These are phyloP conservation scores for Curvularia eragrostidis DNA, from an alignment of 2,329 filamentous ascomycete genomes.

Conservation along the genomic window DNA sequence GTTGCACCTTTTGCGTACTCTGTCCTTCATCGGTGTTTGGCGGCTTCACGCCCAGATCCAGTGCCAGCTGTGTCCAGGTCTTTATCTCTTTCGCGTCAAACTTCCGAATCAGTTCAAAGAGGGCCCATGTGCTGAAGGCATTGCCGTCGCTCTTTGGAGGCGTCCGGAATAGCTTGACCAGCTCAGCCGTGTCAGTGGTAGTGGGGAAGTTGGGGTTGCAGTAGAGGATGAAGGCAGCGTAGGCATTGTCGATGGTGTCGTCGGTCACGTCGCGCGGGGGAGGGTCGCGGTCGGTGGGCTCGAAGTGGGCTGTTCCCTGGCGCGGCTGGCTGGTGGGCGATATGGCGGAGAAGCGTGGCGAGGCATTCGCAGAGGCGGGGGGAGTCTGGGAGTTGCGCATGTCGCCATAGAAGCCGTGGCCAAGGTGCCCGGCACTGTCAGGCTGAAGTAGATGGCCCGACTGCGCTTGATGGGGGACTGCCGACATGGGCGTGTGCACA, in stretches of 20 bases:
- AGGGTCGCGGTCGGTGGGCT: constrained; percentile 60
- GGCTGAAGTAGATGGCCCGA: constrained; percentile 45
- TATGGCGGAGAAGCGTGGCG: constrained; percentile 48
- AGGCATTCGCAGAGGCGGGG: constrained; percentile 47
- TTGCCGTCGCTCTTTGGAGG: constrained; percentile 90
- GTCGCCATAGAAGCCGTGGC: constrained; percentile 49
- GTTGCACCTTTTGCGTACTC: constrained; percentile 91
- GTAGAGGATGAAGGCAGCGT: constrained; percentile 83
- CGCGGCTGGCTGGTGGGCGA: constrained; percentile 48
- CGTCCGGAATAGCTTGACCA: constrained; percentile 77
- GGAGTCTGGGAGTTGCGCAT: constrained; percentile 49
- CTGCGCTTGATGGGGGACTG: constrained; percentile 36
- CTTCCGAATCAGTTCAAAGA: constrained; percentile 80
- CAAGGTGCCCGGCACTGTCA: constrained; percentile 44
- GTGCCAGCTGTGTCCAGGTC: constrained; percentile 88
- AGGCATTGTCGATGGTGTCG: constrained; percentile 79
- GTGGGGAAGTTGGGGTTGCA: constrained; percentile 83
- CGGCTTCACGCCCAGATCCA: constrained; percentile 86
- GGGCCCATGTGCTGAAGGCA: constrained; percentile 76
- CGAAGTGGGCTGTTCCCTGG: constrained; percentile 40
- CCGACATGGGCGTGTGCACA: constrained; percentile 47
- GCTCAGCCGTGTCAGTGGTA: constrained; percentile 71
- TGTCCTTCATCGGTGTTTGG: constrained; percentile 82
- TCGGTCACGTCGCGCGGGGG: constrained; percentile 73
- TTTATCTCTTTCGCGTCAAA: constrained; percentile 85